Base-by-base conservation (phyloP, 2,329 filamentous ascomycete species). In the Aureobasidium sp. region DNA sequence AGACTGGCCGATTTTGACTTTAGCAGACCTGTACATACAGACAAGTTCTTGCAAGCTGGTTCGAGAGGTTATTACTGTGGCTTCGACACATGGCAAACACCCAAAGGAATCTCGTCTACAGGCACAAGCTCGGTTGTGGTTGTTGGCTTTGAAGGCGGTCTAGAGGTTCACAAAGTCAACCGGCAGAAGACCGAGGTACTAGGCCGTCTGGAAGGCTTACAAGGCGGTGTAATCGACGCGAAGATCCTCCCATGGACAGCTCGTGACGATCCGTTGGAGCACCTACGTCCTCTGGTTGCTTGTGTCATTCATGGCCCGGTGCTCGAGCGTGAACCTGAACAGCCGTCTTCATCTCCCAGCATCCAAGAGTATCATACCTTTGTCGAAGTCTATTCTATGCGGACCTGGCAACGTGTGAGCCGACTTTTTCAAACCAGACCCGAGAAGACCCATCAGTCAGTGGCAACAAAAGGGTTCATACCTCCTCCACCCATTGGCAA, bases 351-450 rank as follows among this genome's bases (percentile, higher is more conserved):
- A 3, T 64, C 68, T 20, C 66, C 66, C 20, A 23, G 29, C 12
- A 78, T 86, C 63, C 82, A 84, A 55, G 81, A 82, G 51, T 95
- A 93, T 70, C 91, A 96, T 74, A 97, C 92, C 0, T 87, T 88
- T 0, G 90, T 96, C 6, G 91, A 97, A 68, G 79, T 97, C 0
- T 96, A 93, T 74, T 97, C 92, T 0, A 77, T 97, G 64, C 85
- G 84, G 67, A 89, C 87, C n/a, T 87, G 86, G 68, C 81, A 84
- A 64, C 83, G 84, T 61, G 76, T 97, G 61, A 83, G 87, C 29
- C 88, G 89, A 0, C 78, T 97, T 9, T 86, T 95, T 64, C 83
- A 86, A 68, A 86, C 87, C 47, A 83, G 89, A 55, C 80, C 84
- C 71, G 78, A 85, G 60, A 77, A 84, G 51, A 74, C 89, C 68